A percentile compares a stretch with the other conserved stretches of the same genome.
These are phyloP conservation scores for Mucor velutinosus DNA, from an alignment of 371 early-diverging fungal genomes.

Conservation along the genomic window DNA sequence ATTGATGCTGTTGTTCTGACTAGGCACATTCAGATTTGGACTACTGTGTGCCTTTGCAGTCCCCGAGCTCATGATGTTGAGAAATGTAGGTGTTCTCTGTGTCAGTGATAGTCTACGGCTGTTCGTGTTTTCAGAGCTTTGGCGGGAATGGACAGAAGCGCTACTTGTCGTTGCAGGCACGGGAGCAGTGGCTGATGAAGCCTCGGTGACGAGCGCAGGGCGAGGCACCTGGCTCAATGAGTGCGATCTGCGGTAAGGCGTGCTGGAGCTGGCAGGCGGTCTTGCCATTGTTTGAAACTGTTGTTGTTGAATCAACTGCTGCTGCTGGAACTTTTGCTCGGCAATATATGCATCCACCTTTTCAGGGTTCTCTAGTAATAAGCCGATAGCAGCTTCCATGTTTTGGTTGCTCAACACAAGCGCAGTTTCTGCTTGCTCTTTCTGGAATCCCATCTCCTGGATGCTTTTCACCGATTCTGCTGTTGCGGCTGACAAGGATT, in stretches of 20 bases:
- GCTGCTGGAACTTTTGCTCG: conserved; percentile 25
- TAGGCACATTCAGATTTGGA: neutral
- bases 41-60: neutral
- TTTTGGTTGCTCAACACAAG: conserved; percentile 56
- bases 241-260: conserved; percentile 33
- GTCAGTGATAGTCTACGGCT: conserved; percentile 31
- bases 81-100: conserved; percentile 25
- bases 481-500: neutral
- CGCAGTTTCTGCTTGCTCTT: conserved; percentile 67
- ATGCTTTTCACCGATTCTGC: conserved; percentile 44
- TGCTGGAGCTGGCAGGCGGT: conserved; percentile 12
- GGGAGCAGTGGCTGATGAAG: neutral
- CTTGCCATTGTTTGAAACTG: neutral
- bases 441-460: conserved; percentile 73
- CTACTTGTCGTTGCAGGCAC: conserved; percentile 6
- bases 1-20: neutral
- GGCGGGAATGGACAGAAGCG: conserved; percentile 8
- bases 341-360: conserved; percentile 52
- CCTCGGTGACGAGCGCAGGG: conserved; percentile 9
- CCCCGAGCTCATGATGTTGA: neutral
- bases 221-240: conserved; percentile 30
- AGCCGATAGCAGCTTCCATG: conserved; percentile 62
- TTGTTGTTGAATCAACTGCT: neutral
- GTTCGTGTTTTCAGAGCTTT: neutral
- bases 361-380: conserved; percentile 63